Evolutionary conservation across 192 early-diverging fungal species (phyloP), one percentile per base, ranked within the genome.

Genomic region (Mortierella alpina): DNA sequence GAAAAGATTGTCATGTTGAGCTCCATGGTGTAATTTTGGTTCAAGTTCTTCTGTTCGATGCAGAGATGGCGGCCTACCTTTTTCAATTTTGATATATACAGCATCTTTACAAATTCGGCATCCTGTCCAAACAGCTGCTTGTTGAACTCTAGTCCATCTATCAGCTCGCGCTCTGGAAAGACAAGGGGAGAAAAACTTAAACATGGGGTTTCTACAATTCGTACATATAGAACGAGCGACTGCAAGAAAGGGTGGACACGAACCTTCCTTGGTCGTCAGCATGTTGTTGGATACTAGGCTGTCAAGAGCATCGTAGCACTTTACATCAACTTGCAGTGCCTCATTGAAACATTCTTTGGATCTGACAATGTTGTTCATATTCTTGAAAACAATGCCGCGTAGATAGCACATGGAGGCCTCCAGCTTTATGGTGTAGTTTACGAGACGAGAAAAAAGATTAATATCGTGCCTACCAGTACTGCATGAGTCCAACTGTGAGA

Each of bases 221-320:
- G 53, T 41, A 14, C 42, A 18, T 17, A 31, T 31, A 31, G 31
- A 31, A 3, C 3, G 31, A 31, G 31, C 31, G 3, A n/a, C n/a
- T n/a, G 31, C 31, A 31, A 3, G 1, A 61, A 63, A 22, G 10
- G 9, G 20, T 47, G 20, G 15, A 18, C 40, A 41, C 63, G 20
- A 73, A 92, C 91, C 92, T 86, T 90, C 90, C 18, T 80, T 81
- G 17, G 68, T 82, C 22, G 82, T 88, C 85, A 93, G 54, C 85
- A 93, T 87, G 59, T 90, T 84, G 69, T 89, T 83, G 10, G 78
- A 79, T 0, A 90, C 55, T 48, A 94, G 69, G 44, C 76, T 82
- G 40, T 93, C 69, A 49, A 91, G 80, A 6, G 92, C 91, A 87
- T 94, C 91, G 61, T 85, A 86, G 62, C 91, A 92, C 47, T 88